Evolutionary conservation across 164 flowering plant species (phyloP), one percentile per base, ranked within the genome.

Genomic region (Aristolochia fimbriata): DNA sequence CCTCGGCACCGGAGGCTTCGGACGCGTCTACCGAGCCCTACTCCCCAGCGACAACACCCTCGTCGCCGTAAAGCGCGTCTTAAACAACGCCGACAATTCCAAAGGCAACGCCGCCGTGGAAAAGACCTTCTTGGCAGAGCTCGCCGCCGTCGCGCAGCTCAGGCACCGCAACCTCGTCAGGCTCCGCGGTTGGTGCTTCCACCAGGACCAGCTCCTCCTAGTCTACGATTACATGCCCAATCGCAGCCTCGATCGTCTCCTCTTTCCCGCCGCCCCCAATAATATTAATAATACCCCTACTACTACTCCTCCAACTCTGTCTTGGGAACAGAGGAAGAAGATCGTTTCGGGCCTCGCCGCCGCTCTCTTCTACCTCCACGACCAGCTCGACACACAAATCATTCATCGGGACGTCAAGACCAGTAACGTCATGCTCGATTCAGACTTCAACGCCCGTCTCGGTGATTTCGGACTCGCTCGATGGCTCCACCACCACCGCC

Each of bases 391-490:
- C 65, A 81, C 90, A 8, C 99, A 86, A 76, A 90, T 90, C 65
- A 85, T 93, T 20, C 98, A 93, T 66, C 66, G 98, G 4, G 97
- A 93, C 55, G 86, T 93, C 53, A 93, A 93, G 74, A 80, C 91
- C 0, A 93, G 98, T 75, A 90, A 92, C 63, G 91, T 92, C 43
- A 92, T 89, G 98, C 89, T 91, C 10, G 96, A 92, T 47, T 81
- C 93, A 19, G 58, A 77, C 52, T 92, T 68, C 68, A 87, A 89
- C 46, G 96, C 96, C 0, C 57, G 91, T 51, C 86, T 93, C 12
- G 98, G 98, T 0, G 98, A 93, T 65, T 93, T 93, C 58, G 98
- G 98, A n/a, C 59, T 93, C 59, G 97, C 97, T 1, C 60, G 98
- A 50, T 88, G 96, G 97, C 71, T 87, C 0, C 96, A 93, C 59